Evolutionary conservation across 1,284 basidiomycete genomes (phyloP).

Genomic region (Fistulina hepatica): DNA sequence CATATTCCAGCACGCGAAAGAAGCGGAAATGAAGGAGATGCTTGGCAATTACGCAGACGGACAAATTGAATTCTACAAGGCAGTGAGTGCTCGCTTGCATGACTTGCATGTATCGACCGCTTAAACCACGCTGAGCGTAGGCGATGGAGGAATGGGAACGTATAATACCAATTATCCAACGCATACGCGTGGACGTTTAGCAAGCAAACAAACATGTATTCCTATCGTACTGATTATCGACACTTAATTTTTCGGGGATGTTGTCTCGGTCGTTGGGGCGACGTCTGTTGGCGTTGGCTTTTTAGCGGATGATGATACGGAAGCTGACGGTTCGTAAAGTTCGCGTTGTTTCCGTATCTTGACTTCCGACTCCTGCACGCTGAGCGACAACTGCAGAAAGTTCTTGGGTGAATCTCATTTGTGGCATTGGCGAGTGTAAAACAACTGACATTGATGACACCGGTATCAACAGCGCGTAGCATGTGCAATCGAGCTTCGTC

Average conservation of each 20-base stretch:
- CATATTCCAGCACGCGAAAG: conserved; percentile 84
- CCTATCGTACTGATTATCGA: conserved; percentile 17
- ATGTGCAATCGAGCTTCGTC: conserved; percentile 55
- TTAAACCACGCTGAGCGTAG: conserved; percentile 29
- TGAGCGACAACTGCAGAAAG: conserved; percentile 48
- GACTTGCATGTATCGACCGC: conserved; percentile 3
- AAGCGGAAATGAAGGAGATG: conserved; percentile 94
- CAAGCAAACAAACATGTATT: no score
- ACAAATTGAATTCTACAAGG: conserved; percentile 88
- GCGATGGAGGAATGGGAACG: conserved; percentile 91
- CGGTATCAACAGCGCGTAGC: conserved; percentile 74
- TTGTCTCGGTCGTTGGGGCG: not conserved
- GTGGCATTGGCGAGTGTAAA: not conserved
- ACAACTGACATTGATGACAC: conserved; percentile 65
- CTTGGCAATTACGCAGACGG: conserved; percentile 83
- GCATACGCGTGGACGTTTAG: conserved; percentile 78
- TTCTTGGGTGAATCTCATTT: conserved; percentile 1
- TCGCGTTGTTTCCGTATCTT: conserved; percentile 37
- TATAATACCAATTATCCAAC: conserved; percentile 78
- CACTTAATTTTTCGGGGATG: not conserved
- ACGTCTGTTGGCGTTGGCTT: not conserved
- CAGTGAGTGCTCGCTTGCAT: no score
- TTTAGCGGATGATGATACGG: not conserved
- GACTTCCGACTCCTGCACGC: conserved; percentile 68
- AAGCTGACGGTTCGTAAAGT: not conserved